Evolutionary conservation across 2,329 filamentous ascomycete genomes (phyloP), one percentile per base, ranked within the genome.

Genomic region (Aspergillus amoenus): DNA sequence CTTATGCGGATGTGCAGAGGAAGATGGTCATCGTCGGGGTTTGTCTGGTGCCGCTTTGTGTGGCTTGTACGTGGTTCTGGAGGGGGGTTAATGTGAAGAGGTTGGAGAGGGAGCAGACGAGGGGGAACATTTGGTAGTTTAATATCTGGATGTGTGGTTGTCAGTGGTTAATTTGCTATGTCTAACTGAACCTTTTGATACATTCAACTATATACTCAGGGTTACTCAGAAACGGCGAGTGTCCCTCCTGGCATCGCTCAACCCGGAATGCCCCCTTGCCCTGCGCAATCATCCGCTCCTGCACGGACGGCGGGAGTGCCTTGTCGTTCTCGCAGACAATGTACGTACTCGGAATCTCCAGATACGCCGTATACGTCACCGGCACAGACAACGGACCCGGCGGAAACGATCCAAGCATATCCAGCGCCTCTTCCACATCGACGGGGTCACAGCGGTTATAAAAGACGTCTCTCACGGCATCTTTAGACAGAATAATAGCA

Each of bases 1-100:
- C 80, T 0, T 84, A 83, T 56, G 79, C 73, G 1, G 76, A 78
- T 39, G 73, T 77, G 4, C 80, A 83, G 69, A 73, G 66, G 34
- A 61, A 67, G n/a, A 72, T 79, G 71, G 63, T 78, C 30, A 75
- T 76, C 45, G 73, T 74, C 63, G 72, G 44, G 2, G 13, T 43
- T 24, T 18, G 13, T 5, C 47, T 60, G 9, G 32, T 61, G 34
- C 52, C 59, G 22, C 34, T 54, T 5, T 52, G 48, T 13, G 18
- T 59, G 17, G 27, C 15, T 3, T 42, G 45, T 18, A 49, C 58
- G 22, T 7, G 30, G 4, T 43, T 60, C 39, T 58, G 55, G 55
- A 55, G 37, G 43, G 44, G 58, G 49, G 50, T 52, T 11, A 52
- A 52, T 37, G 49, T 52, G 7, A 42, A 43, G 27, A 30, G 27